Percentiles rank a stretch among this genome's conserved stretches.
These are phyloP conservation scores for Myotisia sp. DNA, from an alignment of 2,329 filamentous ascomycete genomes.

Conservation along the genomic window DNA sequence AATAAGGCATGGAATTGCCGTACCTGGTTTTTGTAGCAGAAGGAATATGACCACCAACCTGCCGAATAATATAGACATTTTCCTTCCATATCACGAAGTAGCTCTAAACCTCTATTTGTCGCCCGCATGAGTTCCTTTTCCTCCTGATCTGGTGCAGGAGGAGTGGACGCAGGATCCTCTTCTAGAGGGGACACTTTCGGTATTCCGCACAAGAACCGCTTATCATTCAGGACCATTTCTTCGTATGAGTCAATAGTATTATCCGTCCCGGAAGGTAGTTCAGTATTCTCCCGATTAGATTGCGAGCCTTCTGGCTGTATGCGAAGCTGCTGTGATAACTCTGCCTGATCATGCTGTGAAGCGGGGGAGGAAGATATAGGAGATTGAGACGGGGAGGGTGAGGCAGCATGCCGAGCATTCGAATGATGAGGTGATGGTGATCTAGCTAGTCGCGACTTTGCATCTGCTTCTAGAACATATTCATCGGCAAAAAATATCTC, in stretches of 20 bases:
- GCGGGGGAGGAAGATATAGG: constrained; percentile 3
- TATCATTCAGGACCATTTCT: constrained; percentile 54
- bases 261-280: constrained; percentile 41
- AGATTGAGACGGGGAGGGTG: constrained; percentile 10
- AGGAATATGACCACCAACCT: constrained; percentile 93
- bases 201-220: constrained; percentile 71
- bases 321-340: constrained; percentile 13
- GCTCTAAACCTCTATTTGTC: constrained; percentile 61
- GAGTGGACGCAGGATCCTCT: constrained; percentile 51
- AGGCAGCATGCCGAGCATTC: too few species aligned
- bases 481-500: constrained; percentile 62
- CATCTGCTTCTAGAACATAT: constrained; percentile 57
- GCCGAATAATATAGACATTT: constrained; percentile 70
- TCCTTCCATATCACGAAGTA: constrained; percentile 62
- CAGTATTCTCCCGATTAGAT: too few species aligned
- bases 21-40: constrained; percentile 78
- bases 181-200: constrained; percentile 50
- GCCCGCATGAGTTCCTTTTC: constrained; percentile 67
- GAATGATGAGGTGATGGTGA: constrained; percentile 12
- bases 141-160: constrained; percentile 44
- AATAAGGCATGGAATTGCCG: constrained; percentile 81
- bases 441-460: constrained; percentile 42
- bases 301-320: constrained; percentile 15
- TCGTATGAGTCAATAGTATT: constrained; percentile 54
- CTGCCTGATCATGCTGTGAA: constrained; percentile 8